Evolutionary conservation across 2,329 filamentous ascomycete genomes (phyloP).

Genomic region (Aspergillus sp.): DNA sequence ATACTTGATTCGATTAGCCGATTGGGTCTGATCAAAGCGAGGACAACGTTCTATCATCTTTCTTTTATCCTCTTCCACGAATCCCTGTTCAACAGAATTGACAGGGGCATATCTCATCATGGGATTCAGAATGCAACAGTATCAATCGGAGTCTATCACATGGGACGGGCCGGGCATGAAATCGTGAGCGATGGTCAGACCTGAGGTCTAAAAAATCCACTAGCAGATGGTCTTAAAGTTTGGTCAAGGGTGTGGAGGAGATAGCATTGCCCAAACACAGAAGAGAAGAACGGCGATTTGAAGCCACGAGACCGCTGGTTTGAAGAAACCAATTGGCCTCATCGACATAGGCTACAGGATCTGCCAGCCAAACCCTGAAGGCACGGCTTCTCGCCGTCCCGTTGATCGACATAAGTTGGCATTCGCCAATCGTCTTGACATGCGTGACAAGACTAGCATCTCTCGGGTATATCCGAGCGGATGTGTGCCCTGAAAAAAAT

Average conservation of each 20-base stretch:
- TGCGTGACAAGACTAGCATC: background rate
- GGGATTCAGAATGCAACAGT: background rate
- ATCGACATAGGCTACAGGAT: background rate
- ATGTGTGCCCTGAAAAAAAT: background rate
- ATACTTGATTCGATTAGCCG: background rate
- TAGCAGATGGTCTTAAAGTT: background rate
- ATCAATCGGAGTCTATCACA: background rate
- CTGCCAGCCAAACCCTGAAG: background rate
- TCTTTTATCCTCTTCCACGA: background rate
- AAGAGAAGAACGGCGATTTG: background rate
- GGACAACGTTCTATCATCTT: background rate
- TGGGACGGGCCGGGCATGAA: background rate
- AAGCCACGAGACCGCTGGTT: background rate
- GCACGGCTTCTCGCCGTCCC: background rate
- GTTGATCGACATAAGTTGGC: background rate
- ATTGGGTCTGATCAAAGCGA: background rate
- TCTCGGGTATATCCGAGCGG: background rate
- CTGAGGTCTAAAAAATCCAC: background rate
- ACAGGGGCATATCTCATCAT: constrained; percentile 2
- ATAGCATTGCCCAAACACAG: background rate
- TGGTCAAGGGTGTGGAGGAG: background rate
- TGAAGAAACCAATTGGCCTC: background rate
- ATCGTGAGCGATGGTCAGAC: background rate
- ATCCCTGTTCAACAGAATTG: background rate
- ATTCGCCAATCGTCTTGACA: background rate